These are phyloP conservation scores for Omphalotus guepiniiformis DNA, from an alignment of 768 basidiomycete species.

Conservation along the genomic window DNA sequence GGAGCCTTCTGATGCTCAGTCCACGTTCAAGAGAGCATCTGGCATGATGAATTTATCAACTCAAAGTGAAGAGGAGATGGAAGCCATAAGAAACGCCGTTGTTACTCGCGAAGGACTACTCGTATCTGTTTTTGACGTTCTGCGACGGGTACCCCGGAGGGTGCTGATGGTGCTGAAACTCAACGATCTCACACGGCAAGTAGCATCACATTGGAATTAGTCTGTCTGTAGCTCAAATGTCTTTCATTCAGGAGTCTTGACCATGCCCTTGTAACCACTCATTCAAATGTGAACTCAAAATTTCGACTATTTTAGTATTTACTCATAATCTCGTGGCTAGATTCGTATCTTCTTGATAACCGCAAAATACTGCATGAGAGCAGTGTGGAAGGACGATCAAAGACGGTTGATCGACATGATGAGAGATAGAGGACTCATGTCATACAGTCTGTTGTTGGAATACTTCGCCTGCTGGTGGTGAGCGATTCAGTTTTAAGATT, in stretches of 20 bases:
- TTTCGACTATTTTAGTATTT: background rate
- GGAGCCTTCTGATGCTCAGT: conserved; percentile 20
- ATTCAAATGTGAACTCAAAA: conserved; percentile 54
- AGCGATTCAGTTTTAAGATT: conserved; percentile 19
- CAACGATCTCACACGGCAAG: conserved; percentile 79
- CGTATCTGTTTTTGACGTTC: conserved; percentile 79
- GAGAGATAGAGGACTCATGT: conserved; percentile 46
- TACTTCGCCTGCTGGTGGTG: conserved; percentile 71
- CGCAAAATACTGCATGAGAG: conserved; percentile 80
- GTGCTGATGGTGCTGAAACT: conserved; percentile 82
- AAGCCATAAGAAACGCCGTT: conserved; percentile 79
- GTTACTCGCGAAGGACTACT: conserved; percentile 79
- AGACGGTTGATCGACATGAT: conserved; percentile 41
- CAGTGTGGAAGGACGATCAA: conserved; percentile 74
- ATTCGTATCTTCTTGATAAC: conserved; percentile 88
- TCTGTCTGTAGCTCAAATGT: background rate
- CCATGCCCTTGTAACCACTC: conserved; percentile 81
- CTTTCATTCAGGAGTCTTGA: conserved; percentile 68
- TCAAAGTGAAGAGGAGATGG: conserved; percentile 74
- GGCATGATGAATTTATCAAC: conserved; percentile 73
- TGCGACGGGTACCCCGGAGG: conserved; percentile 80
- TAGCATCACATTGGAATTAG: background rate
- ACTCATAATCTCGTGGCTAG: conserved; percentile 29
- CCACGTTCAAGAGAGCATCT: conserved; percentile 56
- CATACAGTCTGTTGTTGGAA: conserved; percentile 38